These are phyloP conservation scores for Mycena filopes DNA, from an alignment of 768 basidiomycete species.

Conservation along the genomic window DNA sequence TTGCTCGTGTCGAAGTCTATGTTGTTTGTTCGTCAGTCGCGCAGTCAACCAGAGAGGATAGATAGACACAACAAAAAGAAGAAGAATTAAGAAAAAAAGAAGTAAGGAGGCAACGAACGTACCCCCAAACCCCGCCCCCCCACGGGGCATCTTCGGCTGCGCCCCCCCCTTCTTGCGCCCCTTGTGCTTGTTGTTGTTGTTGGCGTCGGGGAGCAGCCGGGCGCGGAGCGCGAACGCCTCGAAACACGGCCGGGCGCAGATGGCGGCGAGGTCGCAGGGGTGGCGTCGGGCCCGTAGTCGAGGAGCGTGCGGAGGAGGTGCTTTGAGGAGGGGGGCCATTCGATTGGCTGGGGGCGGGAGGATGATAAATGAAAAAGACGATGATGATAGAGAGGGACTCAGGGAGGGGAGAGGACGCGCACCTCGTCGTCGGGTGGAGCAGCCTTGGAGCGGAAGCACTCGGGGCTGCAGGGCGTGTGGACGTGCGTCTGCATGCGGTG, in stretches of 20 bases:
- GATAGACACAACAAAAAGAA: no score
- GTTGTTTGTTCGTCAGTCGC: not conserved
- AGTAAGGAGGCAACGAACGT: not conserved
- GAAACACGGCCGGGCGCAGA: slow-evolving; percentile 68
- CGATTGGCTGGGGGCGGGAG: slow-evolving; percentile 37
- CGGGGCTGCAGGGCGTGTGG: slow-evolving; percentile 41
- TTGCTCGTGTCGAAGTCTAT: slow-evolving; percentile 19
- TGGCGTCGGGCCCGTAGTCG: slow-evolving; percentile 55
- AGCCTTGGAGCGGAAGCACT: slow-evolving; percentile 44
- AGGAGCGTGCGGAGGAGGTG: slow-evolving; percentile 53
- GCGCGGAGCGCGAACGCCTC: no score
- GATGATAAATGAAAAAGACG: no score
- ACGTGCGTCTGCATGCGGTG: slow-evolving; percentile 31
- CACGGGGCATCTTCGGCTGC: slow-evolving; percentile 2
- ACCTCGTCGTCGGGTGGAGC: not conserved
- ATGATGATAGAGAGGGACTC: no score
- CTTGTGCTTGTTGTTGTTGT: no score
- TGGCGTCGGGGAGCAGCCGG: slow-evolving; percentile 26
- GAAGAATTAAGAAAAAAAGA: no score
- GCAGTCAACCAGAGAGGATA: no score
- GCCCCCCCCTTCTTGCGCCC: not conserved
- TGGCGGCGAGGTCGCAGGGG: slow-evolving; percentile 64
- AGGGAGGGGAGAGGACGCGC: no score
- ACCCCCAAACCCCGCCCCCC: slow-evolving; percentile 17
- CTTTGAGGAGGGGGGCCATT: slow-evolving; percentile 53